A percentile compares a stretch with the other conserved stretches of the same genome.
phyloP scores from a whole-genome alignment of 352 stramenopile species.

The Globisporangium heterothallicum region DNA sequence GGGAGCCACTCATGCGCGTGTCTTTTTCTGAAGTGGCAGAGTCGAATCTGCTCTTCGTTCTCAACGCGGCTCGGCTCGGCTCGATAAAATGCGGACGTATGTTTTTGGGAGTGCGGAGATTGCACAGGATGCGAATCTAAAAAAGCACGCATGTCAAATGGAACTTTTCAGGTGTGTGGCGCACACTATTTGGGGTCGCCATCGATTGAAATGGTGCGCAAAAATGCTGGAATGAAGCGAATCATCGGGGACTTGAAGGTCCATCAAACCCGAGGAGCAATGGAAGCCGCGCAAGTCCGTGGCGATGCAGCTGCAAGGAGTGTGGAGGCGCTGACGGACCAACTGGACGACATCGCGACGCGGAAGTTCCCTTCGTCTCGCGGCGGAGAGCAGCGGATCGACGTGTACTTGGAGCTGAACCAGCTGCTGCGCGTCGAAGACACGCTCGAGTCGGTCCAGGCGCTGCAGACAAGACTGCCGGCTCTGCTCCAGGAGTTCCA shows the following conservation, averaged over 20 bases:
- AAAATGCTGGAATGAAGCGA: neutral
- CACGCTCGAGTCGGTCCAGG: conserved; percentile 33
- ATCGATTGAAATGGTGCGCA: neutral
- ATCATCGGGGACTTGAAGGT: neutral
- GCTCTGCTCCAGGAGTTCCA: conserved; percentile 35
- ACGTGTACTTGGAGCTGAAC: conserved; percentile 53
- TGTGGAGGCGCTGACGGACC: conserved; percentile 13
- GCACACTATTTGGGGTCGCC: neutral
- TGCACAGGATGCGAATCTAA: too few relatives aligned
- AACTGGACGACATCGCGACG: conserved; percentile 30
- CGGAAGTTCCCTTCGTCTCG: conserved; percentile 28
- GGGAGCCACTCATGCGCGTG: neutral
- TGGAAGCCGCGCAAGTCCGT: neutral
- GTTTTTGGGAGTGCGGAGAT: too few relatives aligned
- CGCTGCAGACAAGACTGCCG: conserved; percentile 25
- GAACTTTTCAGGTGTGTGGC: too few relatives aligned
- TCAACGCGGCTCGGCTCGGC: neutral
- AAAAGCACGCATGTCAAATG: neutral
- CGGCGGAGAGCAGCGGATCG: conserved; percentile 32
- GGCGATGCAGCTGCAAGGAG: conserved; percentile 2
- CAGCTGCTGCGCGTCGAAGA: conserved; percentile 53
- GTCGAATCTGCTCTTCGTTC: neutral
- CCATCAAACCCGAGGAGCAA: neutral
- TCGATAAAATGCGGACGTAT: too few relatives aligned
- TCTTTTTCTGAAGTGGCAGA: neutral